Evolutionary conservation across 257 asterid species (phyloP).

Genomic region (Cynanchum wilfordii): DNA sequence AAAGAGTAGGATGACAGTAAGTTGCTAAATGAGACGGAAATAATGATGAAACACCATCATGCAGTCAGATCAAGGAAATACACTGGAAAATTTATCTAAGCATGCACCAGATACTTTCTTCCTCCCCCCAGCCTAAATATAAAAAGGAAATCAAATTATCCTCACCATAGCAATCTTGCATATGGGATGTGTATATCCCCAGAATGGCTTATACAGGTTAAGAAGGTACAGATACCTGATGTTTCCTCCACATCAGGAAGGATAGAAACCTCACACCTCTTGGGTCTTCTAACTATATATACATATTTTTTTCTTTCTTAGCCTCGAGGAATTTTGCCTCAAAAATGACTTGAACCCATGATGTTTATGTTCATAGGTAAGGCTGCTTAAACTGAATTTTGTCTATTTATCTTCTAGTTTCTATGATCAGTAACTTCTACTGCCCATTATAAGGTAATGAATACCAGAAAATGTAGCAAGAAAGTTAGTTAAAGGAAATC

Average conservation of each 20-base stretch:
- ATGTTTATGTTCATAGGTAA: too few relatives aligned
- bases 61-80: not conserved
- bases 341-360: too few relatives aligned
- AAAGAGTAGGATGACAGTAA: conserved; percentile 25
- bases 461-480: not conserved
- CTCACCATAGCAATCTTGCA: not conserved
- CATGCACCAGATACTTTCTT: not conserved
- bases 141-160: not conserved
- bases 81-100: not conserved
- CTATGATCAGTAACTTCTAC: not conserved
- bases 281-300: not conserved
- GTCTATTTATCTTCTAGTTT: not conserved
- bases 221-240: not conserved
- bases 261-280: not conserved
- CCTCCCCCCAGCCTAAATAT: not conserved
- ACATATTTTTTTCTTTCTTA: too few relatives aligned
- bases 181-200: not conserved
- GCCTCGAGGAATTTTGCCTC: too few relatives aligned
- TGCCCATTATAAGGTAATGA: not conserved
- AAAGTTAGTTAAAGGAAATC: not conserved
- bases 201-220: not conserved
- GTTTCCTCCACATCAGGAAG: not conserved
- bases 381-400: too few relatives aligned
- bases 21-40: conserved; percentile 9
- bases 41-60: not conserved